phyloP scores from a whole-genome alignment of 2,329 filamentous ascomycete species.

The Trichoderma oligosporum region DNA sequence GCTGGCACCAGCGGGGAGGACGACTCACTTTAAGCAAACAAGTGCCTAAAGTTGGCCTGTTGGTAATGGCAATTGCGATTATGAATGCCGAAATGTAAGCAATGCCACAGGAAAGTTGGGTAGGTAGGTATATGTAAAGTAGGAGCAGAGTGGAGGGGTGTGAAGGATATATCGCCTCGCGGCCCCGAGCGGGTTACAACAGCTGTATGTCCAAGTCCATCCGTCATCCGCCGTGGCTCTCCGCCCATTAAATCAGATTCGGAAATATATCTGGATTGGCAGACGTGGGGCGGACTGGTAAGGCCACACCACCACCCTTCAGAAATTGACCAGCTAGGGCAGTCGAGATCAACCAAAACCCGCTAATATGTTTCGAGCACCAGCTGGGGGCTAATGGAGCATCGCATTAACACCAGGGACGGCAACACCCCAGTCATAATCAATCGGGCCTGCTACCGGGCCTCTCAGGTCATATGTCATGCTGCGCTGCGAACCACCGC shows the following conservation, averaged over 20 bases:
- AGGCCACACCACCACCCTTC: constrained; percentile 21
- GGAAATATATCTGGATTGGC: constrained; percentile 44
- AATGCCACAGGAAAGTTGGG: neutral
- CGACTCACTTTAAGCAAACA: neutral
- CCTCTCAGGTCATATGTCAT: constrained; percentile 21
- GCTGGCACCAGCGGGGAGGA: neutral
- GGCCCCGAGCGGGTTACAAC: constrained; percentile 32
- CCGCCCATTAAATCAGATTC: constrained; percentile 46
- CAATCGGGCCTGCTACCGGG: constrained; percentile 22
- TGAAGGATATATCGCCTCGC: constrained; percentile 31
- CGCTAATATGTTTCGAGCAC: constrained; percentile 42
- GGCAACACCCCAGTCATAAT: constrained; percentile 19
- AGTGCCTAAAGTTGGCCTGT: neutral
- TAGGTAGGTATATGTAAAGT: neutral
- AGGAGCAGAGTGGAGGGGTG: constrained; percentile 15
- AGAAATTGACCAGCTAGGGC: constrained; percentile 25
- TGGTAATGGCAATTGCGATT: neutral
- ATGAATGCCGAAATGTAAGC: constrained; percentile 15
- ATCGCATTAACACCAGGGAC: constrained; percentile 17
- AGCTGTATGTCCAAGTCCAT: constrained; percentile 29
- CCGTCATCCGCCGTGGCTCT: constrained; percentile 43
- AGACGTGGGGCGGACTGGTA: constrained; percentile 37
- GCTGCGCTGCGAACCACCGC: constrained; percentile 20
- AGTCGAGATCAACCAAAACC: constrained; percentile 39
- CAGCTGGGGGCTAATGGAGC: constrained; percentile 31